phyloP scores from a whole-genome alignment of 345 rosid species.

The Citrus inodora region DNA sequence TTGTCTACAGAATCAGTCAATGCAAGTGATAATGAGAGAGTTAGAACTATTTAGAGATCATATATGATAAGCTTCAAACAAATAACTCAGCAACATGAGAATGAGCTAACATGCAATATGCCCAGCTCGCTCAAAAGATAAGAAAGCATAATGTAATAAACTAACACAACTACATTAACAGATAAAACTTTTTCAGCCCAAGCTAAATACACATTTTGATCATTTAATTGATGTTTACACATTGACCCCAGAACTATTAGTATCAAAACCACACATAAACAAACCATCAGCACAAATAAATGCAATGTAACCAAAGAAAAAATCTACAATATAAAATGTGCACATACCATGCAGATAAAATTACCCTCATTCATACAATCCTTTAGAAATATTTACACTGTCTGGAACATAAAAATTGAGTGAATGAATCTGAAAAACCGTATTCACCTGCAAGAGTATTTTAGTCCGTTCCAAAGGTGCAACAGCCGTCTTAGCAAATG shows the following conservation, averaged over 20 bases:
- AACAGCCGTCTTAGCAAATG: slow-evolving; percentile 82
- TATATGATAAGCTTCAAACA: not conserved
- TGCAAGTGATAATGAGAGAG: not conserved
- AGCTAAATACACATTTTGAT: not conserved
- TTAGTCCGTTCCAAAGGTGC: slow-evolving; percentile 91
- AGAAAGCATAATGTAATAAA: not conserved
- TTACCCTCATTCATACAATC: not conserved
- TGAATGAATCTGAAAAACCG: not conserved
- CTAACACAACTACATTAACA: not conserved
- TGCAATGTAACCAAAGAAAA: not conserved
- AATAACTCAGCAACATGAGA: not conserved
- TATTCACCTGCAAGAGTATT: slow-evolving; percentile 81
- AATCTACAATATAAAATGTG: not conserved
- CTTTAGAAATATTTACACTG: not conserved
- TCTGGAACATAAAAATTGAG: not conserved
- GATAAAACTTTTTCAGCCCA: not conserved
- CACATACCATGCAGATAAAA: not conserved
- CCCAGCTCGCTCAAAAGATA: not conserved
- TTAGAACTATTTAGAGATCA: not conserved
- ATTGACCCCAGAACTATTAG: not conserved
- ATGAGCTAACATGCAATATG: not conserved
- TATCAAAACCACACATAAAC: too few species aligned
- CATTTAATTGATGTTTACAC: not conserved
- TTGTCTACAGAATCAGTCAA: slow-evolving; percentile 45
- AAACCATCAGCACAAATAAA: not conserved